Conservation (phyloP, 352 stramenopile genomes). For the Globisporangium spinosum region DNA sequence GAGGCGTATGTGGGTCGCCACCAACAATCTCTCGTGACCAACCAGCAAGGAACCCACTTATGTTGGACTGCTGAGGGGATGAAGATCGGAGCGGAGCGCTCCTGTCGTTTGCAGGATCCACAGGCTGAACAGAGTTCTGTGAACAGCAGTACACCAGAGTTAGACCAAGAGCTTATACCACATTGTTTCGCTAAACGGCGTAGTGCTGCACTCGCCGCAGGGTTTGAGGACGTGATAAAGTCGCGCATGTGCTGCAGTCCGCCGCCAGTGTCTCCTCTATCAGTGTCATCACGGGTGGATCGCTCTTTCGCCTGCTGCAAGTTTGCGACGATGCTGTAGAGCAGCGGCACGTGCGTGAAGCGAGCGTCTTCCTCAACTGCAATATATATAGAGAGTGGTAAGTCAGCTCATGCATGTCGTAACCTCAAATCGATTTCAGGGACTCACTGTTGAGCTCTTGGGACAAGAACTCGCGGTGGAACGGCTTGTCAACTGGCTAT, state of each 20-base stretch:
- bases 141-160: not conserved
- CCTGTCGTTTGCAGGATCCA: not conserved
- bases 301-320: constrained; percentile 35
- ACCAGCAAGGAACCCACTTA: not conserved
- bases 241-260: constrained; percentile 3
- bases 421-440: no score
- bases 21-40: no score
- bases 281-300: not conserved
- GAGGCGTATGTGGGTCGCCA: no score
- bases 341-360: constrained; percentile 69
- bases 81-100: constrained; percentile 5
- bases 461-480: constrained; percentile 79
- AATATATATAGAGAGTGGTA: not conserved
- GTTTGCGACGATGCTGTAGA: constrained; percentile 77
- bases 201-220: not conserved
- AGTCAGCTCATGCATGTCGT: not conserved
- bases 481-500: constrained; percentile 71
- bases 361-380: constrained; percentile 59
- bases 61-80: constrained; percentile 6
- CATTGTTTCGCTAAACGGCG: not conserved
- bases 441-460: constrained; percentile 67
- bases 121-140: not conserved
- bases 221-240: not conserved
- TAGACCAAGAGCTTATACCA: not conserved
- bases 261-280: not conserved